Percentiles rank a stretch among this genome's conserved stretches.
Conservation (phyloP, 169 alveolate species). For the Plasmodium fragile region DNA sequence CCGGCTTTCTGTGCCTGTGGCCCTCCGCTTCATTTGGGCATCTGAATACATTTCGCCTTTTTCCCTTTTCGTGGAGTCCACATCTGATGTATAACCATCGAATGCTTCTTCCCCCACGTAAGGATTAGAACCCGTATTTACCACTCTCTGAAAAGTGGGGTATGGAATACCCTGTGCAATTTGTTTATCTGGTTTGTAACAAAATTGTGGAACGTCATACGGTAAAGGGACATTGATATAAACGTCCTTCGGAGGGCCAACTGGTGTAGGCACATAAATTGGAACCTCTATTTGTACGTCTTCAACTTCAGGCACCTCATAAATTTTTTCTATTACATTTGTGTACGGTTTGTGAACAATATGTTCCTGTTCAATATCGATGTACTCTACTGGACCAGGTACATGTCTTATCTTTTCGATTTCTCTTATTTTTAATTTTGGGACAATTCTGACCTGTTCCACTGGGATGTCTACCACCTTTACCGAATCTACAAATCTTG, state of each 20-base stretch:
- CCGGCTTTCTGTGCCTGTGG: not conserved
- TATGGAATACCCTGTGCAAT: not conserved
- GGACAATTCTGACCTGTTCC: constrained; percentile 78
- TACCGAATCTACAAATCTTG: constrained; percentile 50
- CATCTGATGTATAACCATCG: not conserved
- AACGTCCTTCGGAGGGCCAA: constrained; percentile 72
- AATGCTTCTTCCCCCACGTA: constrained; percentile 12
- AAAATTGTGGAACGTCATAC: constrained; percentile 71
- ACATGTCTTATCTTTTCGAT: constrained; percentile 80
- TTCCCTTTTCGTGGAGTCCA: not conserved
- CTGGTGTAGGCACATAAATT: constrained; percentile 73
- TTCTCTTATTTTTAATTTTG: constrained; percentile 76
- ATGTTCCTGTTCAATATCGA: constrained; percentile 75
- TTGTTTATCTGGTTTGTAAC: constrained; percentile 42
- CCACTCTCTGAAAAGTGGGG: not conserved
- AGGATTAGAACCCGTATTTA: not conserved
- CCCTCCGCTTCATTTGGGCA: not conserved
- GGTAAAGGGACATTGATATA: constrained; percentile 65
- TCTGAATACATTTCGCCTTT: constrained; percentile 8
- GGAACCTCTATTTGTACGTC: constrained; percentile 76
- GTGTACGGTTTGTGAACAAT: constrained; percentile 70
- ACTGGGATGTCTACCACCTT: constrained; percentile 78
- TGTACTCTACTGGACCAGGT: constrained; percentile 80
- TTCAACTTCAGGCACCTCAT: constrained; percentile 78
- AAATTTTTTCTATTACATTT: constrained; percentile 75